Evolutionary conservation across 1,284 basidiomycete genomes (phyloP).

Genomic region (Lentinula novae-zelandiae): DNA sequence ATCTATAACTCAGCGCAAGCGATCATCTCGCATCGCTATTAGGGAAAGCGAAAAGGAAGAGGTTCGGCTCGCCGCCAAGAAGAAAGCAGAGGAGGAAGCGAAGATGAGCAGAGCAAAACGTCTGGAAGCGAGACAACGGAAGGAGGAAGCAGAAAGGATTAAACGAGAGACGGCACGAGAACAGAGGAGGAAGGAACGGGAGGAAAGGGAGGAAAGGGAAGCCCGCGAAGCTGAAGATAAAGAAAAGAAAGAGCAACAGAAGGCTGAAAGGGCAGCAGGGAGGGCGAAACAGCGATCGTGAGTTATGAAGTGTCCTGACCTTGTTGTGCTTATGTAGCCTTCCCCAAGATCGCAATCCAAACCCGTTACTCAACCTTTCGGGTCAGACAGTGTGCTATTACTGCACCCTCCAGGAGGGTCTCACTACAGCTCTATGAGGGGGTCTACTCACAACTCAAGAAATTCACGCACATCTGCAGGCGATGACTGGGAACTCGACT

Average conservation of each 20-base stretch:
- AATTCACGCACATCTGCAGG: conserved; percentile 44
- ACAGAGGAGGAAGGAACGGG: conserved; percentile 47
- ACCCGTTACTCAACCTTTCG: neutral
- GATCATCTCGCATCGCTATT: conserved; percentile 78
- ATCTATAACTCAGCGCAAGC: conserved; percentile 74
- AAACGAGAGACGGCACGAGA: conserved; percentile 55
- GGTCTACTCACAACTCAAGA: conserved; percentile 35
- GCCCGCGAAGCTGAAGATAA: conserved; percentile 22
- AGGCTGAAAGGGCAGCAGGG: conserved; percentile 1
- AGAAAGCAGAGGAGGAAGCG: conserved; percentile 60
- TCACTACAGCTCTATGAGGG: conserved; percentile 9
- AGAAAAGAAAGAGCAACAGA: conserved; percentile 10
- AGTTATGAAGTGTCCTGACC: neutral
- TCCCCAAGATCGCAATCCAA: neutral
- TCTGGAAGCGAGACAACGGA: conserved; percentile 58
- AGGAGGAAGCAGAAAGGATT: conserved; percentile 59
- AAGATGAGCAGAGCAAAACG: conserved; percentile 60
- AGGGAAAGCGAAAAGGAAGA: conserved; percentile 73
- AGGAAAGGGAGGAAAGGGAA: conserved; percentile 35
- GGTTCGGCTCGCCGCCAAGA: conserved; percentile 48
- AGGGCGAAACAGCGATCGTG: conserved; percentile 17
- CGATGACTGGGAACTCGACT: conserved; percentile 80
- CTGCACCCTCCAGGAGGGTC: neutral
- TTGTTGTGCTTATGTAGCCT: neutral
- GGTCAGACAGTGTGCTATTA: neutral